Base-by-base conservation (phyloP, 2,329 filamentous ascomycete genomes). In the Acrocalymma vagum region DNA sequence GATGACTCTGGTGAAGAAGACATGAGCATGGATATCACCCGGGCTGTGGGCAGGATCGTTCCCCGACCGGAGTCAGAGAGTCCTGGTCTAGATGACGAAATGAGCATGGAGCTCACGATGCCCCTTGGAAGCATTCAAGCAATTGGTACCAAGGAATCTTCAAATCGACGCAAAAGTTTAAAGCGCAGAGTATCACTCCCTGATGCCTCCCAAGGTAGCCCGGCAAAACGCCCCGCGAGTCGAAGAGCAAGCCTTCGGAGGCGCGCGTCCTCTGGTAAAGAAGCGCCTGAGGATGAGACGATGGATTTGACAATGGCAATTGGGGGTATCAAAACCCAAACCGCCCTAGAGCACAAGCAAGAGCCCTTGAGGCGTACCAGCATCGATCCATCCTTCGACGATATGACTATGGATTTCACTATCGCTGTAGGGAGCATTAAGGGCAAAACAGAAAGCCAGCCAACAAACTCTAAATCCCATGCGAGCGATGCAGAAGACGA, bases 11-110 rank as follows among this genome's bases (percentile, higher is more conserved):
- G 79, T 9, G 75, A 76, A 9, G 73, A 79, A 50, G 89, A 92
- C 25, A 85, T 95, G 78, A 94, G 90, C 15, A 96, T 97, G 93
- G 93, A 97, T 57, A 89, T 96, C 6, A 96, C 93, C 2, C 84
- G 83, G 38, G 89, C 84, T 7, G 77, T 95, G 37, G 93, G 93
- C 7, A 82, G 86, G 3, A 96, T 97, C 38, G 70, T 96, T 14
- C 73, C 78, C 5, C 77, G 70, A 21, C 58, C 69, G 33, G 38
- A 53, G 28, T 29, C 54, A 3, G 62, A 65, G 24, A 68, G 65
- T 46, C 71, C 74, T 11, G 68, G 67, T 6, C 50, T 63, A 15
- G 74, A 72, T 6, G 74, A 72, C 5, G 77, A 79, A 41, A 72
- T 73, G 48, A 78, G 74, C 18, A 77, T 81, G 79, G 80, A 83